phyloP scores from a whole-genome alignment of 306 rosid species.

The Lablab purpureus region DNA sequence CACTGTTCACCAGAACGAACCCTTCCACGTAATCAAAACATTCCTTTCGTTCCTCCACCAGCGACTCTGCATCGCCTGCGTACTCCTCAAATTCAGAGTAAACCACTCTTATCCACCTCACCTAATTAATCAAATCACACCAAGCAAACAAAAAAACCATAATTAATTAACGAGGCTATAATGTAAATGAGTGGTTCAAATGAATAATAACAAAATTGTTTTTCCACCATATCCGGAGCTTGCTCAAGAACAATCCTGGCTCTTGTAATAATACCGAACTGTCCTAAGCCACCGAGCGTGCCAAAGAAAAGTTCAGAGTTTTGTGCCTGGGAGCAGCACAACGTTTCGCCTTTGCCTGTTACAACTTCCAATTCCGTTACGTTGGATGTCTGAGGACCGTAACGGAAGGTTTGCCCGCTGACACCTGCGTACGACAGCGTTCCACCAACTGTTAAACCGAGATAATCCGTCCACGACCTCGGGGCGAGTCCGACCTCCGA shows the following conservation, averaged over 20 bases:
- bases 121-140: not conserved
- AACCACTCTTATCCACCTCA: conserved; percentile 28
- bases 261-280: conserved; percentile 12
- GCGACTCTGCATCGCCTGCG: conserved; percentile 8
- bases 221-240: conserved; percentile 4
- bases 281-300: conserved; percentile 20
- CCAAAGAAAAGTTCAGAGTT: conserved; percentile 13
- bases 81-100: conserved; percentile 15
- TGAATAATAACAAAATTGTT: not conserved
- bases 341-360: conserved; percentile 1
- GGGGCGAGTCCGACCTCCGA: not conserved
- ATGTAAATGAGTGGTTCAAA: not conserved
- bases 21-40: conserved; percentile 28
- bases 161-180: too few species aligned
- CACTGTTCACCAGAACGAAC: conserved; percentile 4
- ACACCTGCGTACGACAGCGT: conserved; percentile 3
- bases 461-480: conserved; percentile 29
- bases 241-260: conserved; percentile 4
- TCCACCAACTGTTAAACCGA: conserved; percentile 3
- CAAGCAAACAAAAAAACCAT: too few species aligned
- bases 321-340: conserved; percentile 20
- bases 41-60: not conserved
- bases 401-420: conserved; percentile 12
- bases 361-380: conserved; percentile 30
- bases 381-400: conserved; percentile 34